Base-by-base conservation (phyloP, 1,139 yeast genomes). In the Pichia sp. region DNA sequence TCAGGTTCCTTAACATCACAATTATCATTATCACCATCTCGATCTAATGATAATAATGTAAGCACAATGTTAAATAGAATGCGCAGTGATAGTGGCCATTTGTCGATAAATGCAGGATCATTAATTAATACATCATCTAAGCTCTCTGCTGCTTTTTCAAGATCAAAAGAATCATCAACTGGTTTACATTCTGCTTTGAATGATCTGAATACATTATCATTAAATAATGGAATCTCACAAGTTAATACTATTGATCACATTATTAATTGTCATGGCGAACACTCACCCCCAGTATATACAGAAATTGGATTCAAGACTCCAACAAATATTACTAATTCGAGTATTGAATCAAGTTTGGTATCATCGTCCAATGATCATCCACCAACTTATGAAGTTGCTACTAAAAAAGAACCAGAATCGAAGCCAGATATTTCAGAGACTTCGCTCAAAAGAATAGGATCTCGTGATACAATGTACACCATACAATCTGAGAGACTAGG, bases 81-180 rank as follows among this genome's bases (percentile, higher is more conserved):
- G 12, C 27, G 40, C 16, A 39, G 46, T 22, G 31, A 39, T 27
- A 43, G 40, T 31, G 39, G 44, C 11, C 16, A 31, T 34, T n/a
- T n/a, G n/a, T 30, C 40, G 8, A 34, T 47, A 4, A 32, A n/a
- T n/a, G n/a, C n/a, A n/a, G n/a, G n/a, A n/a, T n/a, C n/a, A n/a
- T n/a, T n/a, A n/a, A n/a, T 39, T 3, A 46, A 46, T 41, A 33
- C 51, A 5, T 39, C 49, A 22, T 51, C 54, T 9, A 24, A 47
- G 4, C 23, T 49, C 9, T 49, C 50, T 20, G 47, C 48, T 6
- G 49, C 52, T 10, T 45, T 49, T 24, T 30, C 46, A 4, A 46
- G 42, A 30, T 45, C 50, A 3, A 39, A 32, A 28, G 45, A 42
- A n/a, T 37, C 41, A 29, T 35, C 50, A 8, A 38, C 38, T 22